Conservation (phyloP, 1,284 basidiomycete genomes). For the Cerioporus squamosus region DNA sequence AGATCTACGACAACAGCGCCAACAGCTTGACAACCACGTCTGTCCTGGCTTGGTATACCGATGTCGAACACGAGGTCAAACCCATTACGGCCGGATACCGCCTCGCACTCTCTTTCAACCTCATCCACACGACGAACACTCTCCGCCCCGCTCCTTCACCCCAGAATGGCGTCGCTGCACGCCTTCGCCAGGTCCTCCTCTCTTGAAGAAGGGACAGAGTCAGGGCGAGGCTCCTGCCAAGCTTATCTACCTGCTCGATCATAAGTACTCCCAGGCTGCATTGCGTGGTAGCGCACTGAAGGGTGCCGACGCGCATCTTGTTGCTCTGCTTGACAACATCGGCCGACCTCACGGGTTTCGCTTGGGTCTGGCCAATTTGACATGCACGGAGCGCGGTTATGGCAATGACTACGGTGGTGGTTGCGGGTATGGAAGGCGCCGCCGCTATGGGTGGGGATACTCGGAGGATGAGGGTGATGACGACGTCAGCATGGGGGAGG, state of each 20-base stretch:
- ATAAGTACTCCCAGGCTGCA: constrained; percentile 29
- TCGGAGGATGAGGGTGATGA: constrained; percentile 29
- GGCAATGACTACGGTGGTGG: neutral
- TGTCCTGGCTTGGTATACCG: constrained; percentile 53
- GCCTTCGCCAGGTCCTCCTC: constrained; percentile 15
- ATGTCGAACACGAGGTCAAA: constrained; percentile 49
- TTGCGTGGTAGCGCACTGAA: constrained; percentile 28
- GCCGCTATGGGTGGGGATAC: neutral
- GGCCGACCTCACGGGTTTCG: constrained; percentile 25
- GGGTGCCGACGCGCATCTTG: constrained; percentile 27
- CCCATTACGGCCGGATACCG: constrained; percentile 48
- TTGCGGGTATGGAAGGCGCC: neutral
- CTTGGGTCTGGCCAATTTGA: constrained; percentile 42
- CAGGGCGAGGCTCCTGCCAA: constrained; percentile 12
- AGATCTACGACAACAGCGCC: constrained; percentile 38
- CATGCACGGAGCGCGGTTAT: constrained; percentile 24
- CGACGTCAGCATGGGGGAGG: constrained; percentile 36
- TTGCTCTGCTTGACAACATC: constrained; percentile 21
- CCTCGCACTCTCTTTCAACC: constrained; percentile 51
- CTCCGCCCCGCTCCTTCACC: constrained; percentile 19
- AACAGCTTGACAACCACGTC: constrained; percentile 36
- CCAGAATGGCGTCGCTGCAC: constrained; percentile 1
- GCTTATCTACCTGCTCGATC: constrained; percentile 29
- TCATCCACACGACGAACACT: constrained; percentile 29
- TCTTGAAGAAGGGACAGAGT: constrained; percentile 19